phyloP scores from a whole-genome alignment of 768 basidiomycete genomes.

The Crucibulum laeve region DNA sequence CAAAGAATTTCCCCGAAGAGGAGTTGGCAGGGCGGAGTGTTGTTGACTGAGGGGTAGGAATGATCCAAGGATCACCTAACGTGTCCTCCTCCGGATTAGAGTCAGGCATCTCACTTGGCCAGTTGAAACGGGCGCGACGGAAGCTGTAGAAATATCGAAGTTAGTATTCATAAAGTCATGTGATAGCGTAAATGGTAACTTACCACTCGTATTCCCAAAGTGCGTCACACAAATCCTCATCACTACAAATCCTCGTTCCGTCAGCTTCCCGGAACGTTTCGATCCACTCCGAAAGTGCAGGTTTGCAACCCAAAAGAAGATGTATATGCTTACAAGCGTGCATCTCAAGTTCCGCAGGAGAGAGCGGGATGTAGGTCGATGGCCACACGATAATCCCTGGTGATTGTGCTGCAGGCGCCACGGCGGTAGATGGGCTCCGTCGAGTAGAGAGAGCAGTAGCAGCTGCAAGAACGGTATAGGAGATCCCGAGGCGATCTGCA shows the following conservation, averaged over 20 bases:
- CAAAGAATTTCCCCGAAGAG: neutral
- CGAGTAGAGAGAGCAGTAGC: slow-evolving; percentile 22
- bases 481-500: slow-evolving; percentile 21
- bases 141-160: slow-evolving; percentile 40
- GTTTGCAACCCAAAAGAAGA: slow-evolving; percentile 56
- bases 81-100: slow-evolving; percentile 7
- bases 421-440: slow-evolving; percentile 7
- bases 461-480: slow-evolving; percentile 15
- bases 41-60: neutral
- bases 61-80: slow-evolving; percentile 7
- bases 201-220: slow-evolving; percentile 61
- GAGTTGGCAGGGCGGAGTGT: no score
- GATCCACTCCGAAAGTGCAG: slow-evolving; percentile 52
- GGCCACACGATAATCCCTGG: slow-evolving; percentile 62
- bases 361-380: slow-evolving; percentile 52
- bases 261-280: slow-evolving; percentile 29
- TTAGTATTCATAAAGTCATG: slow-evolving; percentile 8
- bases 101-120: slow-evolving; percentile 50
- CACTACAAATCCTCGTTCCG: slow-evolving; percentile 26
- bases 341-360: slow-evolving; percentile 64
- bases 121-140: slow-evolving; percentile 63
- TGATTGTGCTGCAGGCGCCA: slow-evolving; percentile 38
- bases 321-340: slow-evolving; percentile 71
- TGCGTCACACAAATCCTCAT: slow-evolving; percentile 32
- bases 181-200: slow-evolving; percentile 16